A percentile compares a stretch with the other conserved stretches of the same genome.
phyloP scores from a whole-genome alignment of 2,329 filamentous ascomycete genomes.

The Neopestalotiopsis sp. region DNA sequence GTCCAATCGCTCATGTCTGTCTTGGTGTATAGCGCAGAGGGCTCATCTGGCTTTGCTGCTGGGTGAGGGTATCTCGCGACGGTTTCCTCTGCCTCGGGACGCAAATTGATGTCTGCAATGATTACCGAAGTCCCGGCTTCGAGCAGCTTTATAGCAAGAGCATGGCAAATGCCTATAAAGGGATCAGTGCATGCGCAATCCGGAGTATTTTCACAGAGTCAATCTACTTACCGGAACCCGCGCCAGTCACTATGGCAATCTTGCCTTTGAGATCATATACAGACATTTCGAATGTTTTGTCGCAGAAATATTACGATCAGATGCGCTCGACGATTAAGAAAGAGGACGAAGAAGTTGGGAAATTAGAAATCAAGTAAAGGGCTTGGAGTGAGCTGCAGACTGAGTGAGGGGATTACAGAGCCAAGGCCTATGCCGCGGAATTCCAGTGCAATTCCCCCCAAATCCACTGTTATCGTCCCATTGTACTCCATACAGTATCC shows the following conservation, averaged over 20 bases:
- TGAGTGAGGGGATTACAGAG: no score
- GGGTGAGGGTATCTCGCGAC: constrained; percentile 23
- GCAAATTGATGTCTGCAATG: constrained; percentile 31
- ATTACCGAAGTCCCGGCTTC: constrained; percentile 32
- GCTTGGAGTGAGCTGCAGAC: no score
- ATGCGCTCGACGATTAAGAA: no score
- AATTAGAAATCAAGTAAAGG: no score
- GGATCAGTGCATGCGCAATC: not conserved
- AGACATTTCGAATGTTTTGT: not conserved
- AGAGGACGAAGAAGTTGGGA: no score
- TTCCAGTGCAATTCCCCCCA: no score
- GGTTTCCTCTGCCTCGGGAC: constrained; percentile 29
- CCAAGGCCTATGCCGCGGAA: no score
- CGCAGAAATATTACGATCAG: no score
- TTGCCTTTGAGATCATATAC: not conserved
- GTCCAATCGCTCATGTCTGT: constrained; percentile 29
- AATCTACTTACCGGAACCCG: not conserved
- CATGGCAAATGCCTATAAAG: constrained; percentile 26
- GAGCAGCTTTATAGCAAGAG: constrained; percentile 27
- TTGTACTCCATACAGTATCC: no score
- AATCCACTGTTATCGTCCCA: no score
- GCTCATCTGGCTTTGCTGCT: not conserved
- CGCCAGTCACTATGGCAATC: not conserved
- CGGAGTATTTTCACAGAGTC: not conserved
- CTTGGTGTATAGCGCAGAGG: constrained; percentile 19